phyloP scores from a whole-genome alignment of 495 filamentous ascomycete species.

The Aspergillus cavernicola region DNA sequence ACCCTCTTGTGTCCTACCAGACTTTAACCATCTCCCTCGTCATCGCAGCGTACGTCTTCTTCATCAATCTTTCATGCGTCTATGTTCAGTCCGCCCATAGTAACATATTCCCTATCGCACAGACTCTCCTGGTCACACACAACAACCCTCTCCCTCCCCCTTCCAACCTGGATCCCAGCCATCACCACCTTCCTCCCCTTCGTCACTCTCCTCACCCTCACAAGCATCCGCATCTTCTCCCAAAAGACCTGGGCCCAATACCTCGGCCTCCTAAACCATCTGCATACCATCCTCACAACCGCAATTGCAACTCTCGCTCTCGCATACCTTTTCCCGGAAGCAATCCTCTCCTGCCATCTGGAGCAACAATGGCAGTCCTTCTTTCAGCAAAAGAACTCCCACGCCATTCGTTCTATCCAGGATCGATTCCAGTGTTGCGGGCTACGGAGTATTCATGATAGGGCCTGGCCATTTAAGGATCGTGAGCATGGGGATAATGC shows the following conservation, averaged over 20 bases:
- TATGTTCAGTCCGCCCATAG: too few species aligned
- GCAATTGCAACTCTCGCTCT: slow-evolving; percentile 54
- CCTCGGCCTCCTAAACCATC: slow-evolving; percentile 16
- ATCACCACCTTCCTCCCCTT: slow-evolving; percentile 25
- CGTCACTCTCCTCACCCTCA: slow-evolving; percentile 11
- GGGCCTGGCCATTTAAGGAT: slow-evolving; percentile 55
- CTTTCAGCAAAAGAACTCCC: slow-evolving; percentile 44
- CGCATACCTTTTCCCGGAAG: slow-evolving; percentile 47
- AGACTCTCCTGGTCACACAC: slow-evolving; percentile 31
- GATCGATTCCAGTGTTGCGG: slow-evolving; percentile 65
- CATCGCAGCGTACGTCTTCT: too few species aligned
- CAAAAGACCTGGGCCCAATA: background rate
- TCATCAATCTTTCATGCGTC: too few species aligned
- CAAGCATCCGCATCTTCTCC: slow-evolving; percentile 5
- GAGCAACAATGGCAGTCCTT: slow-evolving; percentile 50
- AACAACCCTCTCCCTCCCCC: slow-evolving; percentile 20
- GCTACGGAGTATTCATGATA: slow-evolving; percentile 49
- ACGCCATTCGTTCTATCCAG: slow-evolving; percentile 57
- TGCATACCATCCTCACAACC: slow-evolving; percentile 47
- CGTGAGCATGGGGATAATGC: slow-evolving; percentile 25
- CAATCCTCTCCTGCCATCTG: slow-evolving; percentile 47
- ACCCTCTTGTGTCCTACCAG: too few species aligned
- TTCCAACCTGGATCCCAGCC: slow-evolving; percentile 25
- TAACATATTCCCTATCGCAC: too few species aligned
- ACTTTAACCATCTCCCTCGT: too few species aligned